Base-by-base conservation (phyloP, 805 yeast genomes). In the Starmera pachycereana region DNA sequence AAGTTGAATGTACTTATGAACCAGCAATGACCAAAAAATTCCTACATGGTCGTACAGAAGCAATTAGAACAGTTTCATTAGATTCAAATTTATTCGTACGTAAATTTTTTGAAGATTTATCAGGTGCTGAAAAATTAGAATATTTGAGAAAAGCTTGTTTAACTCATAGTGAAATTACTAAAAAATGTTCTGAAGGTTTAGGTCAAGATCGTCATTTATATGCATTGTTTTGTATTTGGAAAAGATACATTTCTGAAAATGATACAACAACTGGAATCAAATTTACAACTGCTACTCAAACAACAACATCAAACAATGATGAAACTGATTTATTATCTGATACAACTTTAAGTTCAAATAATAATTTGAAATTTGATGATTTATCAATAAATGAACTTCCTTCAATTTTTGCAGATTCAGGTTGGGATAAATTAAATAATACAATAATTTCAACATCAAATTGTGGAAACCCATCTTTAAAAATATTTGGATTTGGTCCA, bases 1-100 rank as follows among this genome's bases (percentile, higher is more conserved):
- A 83, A 55, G 90, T 87, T 32, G 97, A 87, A 60, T 84, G 94
- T 47, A 86, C 95, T 6, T 88, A 88, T 58, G 97, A 88, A 62
- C 97, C 97, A 2, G 96, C 96, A 8, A 88, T 88, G 97, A 89
- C 96, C 4, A 88, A 88, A 59, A 68, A 67, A 43, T 88, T 80
- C 57, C 71, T 81, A 46, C 95, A 88, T 56, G 97, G 96, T 10
- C 73, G 97, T 58, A 88, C 97, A 1, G 97, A 88, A 60, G 95
- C 96, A 4, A 78, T 88, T 41, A 70, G 96, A 52, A 74, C 95
- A 0, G 96, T 88, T 5, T 78, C 90, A 7, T 68, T 74, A 50
- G 86, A 86, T 55, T 81, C 92, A 1, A 83, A 83, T 53, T 68
- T 73, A 36, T 88, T 87, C 63, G 95, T 86, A 13, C 76, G 95